Evolutionary conservation across 352 stramenopile genomes (phyloP).

Genomic region (Globisporangium spiculum): DNA sequence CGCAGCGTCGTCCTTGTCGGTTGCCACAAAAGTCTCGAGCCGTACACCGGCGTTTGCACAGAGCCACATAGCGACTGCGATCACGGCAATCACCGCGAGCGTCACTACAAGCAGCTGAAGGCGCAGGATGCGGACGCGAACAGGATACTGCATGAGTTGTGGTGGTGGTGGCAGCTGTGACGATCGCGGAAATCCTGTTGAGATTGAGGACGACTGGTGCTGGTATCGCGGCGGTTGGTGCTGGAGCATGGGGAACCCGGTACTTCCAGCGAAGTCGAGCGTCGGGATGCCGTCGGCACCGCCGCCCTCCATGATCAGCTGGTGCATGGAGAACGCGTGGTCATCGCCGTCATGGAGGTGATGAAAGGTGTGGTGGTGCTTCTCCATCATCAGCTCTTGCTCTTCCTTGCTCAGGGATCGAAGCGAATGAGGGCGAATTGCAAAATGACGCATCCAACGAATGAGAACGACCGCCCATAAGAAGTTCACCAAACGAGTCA

Average conservation of each 20-base stretch:
- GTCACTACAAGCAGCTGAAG: neutral
- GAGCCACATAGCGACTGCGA: neutral
- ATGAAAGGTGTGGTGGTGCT: neutral
- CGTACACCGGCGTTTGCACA: constrained; percentile 9
- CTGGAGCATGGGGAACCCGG: neutral
- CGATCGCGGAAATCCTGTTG: neutral
- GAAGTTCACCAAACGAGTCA: neutral
- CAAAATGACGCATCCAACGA: neutral
- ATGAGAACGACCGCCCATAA: neutral
- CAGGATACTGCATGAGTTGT: neutral
- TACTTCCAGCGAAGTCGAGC: neutral
- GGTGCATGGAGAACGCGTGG: neutral
- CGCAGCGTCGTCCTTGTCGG: constrained; percentile 8
- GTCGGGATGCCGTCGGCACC: neutral
- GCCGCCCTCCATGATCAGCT: neutral
- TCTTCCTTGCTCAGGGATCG: neutral
- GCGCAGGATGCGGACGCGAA: constrained; percentile 5
- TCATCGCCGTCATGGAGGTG: neutral
- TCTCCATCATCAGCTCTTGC: neutral
- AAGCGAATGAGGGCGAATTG: neutral
- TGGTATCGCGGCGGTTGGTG: neutral
- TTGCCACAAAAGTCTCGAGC: constrained; percentile 14
- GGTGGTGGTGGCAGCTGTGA: neutral
- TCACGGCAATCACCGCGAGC: neutral
- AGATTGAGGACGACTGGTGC: neutral